These are phyloP conservation scores for Lasiodiplodia gonubiensis DNA, from an alignment of 2,329 filamentous ascomycete genomes.

Conservation along the genomic window DNA sequence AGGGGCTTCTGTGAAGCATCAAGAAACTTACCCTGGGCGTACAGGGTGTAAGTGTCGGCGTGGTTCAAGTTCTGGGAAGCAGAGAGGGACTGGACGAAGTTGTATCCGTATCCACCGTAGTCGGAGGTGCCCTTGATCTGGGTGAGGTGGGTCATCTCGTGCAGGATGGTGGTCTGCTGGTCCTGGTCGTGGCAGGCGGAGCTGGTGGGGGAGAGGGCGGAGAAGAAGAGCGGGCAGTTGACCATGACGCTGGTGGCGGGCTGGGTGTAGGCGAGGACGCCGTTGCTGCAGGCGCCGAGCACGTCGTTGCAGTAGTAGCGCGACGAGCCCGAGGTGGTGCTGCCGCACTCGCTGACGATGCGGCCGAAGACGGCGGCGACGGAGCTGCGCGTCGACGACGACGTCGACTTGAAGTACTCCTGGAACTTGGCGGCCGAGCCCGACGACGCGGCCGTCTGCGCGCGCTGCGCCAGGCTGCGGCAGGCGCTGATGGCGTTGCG, in stretches of 20 bases:
- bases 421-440: slow-evolving; percentile 54
- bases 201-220: slow-evolving; percentile 56
- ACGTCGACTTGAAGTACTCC: slow-evolving; percentile 69
- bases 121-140: slow-evolving; percentile 65
- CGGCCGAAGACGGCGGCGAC: slow-evolving; percentile 59
- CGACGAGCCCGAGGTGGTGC: slow-evolving; percentile 55
- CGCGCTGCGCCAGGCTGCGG: slow-evolving; percentile 58
- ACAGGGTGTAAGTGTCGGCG: slow-evolving; percentile 66
- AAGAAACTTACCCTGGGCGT: slow-evolving; percentile 53
- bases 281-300: slow-evolving; percentile 57
- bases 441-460: slow-evolving; percentile 58
- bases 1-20: no score
- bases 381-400: slow-evolving; percentile 40
- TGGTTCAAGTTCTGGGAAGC: slow-evolving; percentile 39
- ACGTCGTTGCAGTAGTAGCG: slow-evolving; percentile 64
- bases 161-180: slow-evolving; percentile 67
- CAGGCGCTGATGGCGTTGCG: slow-evolving; percentile 62
- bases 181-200: slow-evolving; percentile 67
- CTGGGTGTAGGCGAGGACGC: slow-evolving; percentile 68
- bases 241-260: slow-evolving; percentile 61
- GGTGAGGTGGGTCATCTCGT: slow-evolving; percentile 69
- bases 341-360: slow-evolving; percentile 62
- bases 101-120: slow-evolving; percentile 57
- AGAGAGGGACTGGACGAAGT: slow-evolving; percentile 37
- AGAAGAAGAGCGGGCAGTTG: slow-evolving; percentile 68